Conservation (phyloP, 176 grass and related monocot genomes). For the Oryza meridionalis region DNA sequence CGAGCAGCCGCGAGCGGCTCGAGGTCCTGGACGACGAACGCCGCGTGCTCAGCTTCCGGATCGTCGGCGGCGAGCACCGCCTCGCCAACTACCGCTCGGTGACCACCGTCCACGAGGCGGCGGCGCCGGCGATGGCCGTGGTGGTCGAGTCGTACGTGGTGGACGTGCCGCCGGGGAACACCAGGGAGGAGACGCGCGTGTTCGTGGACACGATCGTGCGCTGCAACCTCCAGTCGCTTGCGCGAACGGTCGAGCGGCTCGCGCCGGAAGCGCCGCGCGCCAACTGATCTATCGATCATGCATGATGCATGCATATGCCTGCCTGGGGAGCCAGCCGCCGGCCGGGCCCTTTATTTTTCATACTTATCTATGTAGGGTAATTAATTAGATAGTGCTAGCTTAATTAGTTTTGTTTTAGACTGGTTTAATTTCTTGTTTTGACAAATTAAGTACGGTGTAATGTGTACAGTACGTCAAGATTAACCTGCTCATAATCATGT, state of each 20-base stretch:
- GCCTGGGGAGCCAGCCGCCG: neutral
- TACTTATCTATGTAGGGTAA: neutral
- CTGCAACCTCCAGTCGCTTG: conserved; percentile 77
- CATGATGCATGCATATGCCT: neutral
- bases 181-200: conserved; percentile 62
- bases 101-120: conserved; percentile 67
- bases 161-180: conserved; percentile 84
- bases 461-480: neutral
- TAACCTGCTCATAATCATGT: neutral
- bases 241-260: conserved; percentile 49
- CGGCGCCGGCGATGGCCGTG: conserved; percentile 31
- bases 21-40: conserved; percentile 82
- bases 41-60: conserved; percentile 77
- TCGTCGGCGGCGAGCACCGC: conserved; percentile 84
- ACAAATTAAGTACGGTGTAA: neutral
- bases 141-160: conserved; percentile 95
- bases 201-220: conserved; percentile 86
- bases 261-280: neutral
- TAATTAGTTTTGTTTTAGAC: neutral
- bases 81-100: conserved; percentile 87
- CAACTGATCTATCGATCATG: conserved; percentile 15
- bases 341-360: neutral
- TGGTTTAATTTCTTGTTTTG: neutral
- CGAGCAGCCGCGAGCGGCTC: conserved; percentile 66
- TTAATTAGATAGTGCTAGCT: neutral